phyloP scores from a whole-genome alignment of 2,329 filamentous ascomycete genomes.

The Cordyceps javanica region DNA sequence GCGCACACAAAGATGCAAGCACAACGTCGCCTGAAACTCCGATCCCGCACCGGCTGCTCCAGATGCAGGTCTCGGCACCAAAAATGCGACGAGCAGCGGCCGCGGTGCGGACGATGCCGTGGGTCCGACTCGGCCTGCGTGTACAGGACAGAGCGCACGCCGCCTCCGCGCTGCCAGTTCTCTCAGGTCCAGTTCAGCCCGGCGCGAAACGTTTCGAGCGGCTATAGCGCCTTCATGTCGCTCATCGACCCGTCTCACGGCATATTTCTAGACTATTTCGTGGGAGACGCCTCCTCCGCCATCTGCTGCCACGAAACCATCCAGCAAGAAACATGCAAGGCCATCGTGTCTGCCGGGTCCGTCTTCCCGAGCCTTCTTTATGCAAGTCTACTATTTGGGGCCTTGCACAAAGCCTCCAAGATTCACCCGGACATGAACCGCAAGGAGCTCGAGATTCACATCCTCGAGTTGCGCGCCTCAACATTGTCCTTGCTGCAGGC shows the following conservation, averaged over 20 bases:
- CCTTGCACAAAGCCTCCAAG: conserved; percentile 1
- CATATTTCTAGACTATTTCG: neutral
- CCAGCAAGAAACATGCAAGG: conserved; percentile 7
- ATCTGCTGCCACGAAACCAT: conserved; percentile 4
- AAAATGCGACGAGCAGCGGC: conserved; percentile 17
- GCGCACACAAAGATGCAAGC: neutral
- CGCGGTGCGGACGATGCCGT: conserved; percentile 15
- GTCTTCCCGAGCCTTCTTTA: conserved; percentile 7
- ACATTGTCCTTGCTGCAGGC: conserved; percentile 1
- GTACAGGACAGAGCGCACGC: conserved; percentile 9
- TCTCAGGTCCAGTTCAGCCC: neutral
- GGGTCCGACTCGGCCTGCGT: conserved; percentile 9
- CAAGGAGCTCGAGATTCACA: neutral
- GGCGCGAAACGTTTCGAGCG: neutral
- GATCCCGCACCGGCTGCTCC: conserved; percentile 17
- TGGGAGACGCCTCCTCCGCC: neutral
- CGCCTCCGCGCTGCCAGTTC: neutral
- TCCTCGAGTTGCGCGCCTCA: neutral
- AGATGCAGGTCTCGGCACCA: conserved; percentile 16
- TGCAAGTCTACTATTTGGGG: neutral
- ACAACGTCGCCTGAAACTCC: neutral
- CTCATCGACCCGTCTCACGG: neutral
- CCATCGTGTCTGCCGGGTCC: conserved; percentile 6
- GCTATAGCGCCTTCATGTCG: neutral
- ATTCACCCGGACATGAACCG: too few species aligned